Percentiles rank a stretch among this genome's conserved stretches.
Conservation (phyloP, 306 rosid species). For the Trichosanthes truncata region DNA sequence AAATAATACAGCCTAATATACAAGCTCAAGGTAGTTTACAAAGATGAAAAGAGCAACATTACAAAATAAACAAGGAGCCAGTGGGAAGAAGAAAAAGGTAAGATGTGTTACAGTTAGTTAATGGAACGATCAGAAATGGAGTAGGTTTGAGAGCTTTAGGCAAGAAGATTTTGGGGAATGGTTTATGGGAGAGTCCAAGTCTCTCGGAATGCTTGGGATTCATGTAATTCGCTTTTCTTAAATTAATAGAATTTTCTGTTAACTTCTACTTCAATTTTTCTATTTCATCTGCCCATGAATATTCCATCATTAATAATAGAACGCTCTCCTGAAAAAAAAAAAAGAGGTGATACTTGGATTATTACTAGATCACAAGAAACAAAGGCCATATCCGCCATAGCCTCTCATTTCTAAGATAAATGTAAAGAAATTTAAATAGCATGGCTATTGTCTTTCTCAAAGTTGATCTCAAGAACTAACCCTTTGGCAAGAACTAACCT, state of each 20-base stretch:
- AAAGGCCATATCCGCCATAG: neutral
- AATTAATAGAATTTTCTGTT: no score
- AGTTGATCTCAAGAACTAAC: neutral
- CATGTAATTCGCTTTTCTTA: no score
- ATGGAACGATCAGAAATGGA: neutral
- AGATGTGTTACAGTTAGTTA: neutral
- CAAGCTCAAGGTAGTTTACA: neutral
- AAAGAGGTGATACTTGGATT: neutral
- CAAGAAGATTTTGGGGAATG: neutral
- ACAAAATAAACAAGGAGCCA: neutral
- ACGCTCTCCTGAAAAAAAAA: no score
- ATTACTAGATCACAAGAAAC: neutral
- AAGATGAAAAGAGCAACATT: no score
- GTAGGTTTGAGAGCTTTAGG: neutral
- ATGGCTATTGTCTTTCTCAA: neutral
- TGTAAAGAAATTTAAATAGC: neutral
- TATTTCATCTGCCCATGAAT: neutral
- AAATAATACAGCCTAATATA: neutral
- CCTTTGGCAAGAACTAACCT: neutral
- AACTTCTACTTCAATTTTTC: neutral
- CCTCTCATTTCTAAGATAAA: neutral
- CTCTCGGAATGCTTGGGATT: neutral
- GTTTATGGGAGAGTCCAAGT: neutral
- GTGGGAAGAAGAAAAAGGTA: neutral
- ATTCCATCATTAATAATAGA: no score